Evolutionary conservation across 345 rosid species (phyloP).

Genomic region (Physaria fendleri): DNA sequence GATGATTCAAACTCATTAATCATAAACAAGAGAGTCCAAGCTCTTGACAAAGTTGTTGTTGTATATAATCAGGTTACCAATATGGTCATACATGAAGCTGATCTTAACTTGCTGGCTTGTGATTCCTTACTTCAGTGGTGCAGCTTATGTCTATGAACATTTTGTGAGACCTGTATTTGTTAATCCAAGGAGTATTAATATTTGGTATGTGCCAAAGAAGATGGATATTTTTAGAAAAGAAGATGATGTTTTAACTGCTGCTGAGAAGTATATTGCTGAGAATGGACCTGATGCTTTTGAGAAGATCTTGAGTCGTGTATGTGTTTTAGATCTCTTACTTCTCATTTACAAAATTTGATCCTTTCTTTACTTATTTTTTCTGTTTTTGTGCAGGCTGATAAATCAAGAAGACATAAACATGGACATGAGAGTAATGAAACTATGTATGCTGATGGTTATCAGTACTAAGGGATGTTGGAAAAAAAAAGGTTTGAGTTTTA

Average conservation of each 20-base stretch:
- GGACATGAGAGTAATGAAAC: slow-evolving; percentile 7
- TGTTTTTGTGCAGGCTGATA: slow-evolving; percentile 48
- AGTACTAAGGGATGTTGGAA: slow-evolving; percentile 2
- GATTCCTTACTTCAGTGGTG: slow-evolving; percentile 90
- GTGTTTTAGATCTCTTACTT: background rate
- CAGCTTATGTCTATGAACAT: slow-evolving; percentile 88
- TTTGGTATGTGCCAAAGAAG: slow-evolving; percentile 92
- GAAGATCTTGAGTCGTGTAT: slow-evolving; percentile 66
- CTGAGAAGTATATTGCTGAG: slow-evolving; percentile 74
- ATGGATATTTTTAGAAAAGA: slow-evolving; percentile 49
- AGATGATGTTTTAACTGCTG: slow-evolving; percentile 84
- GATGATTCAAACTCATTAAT: background rate
- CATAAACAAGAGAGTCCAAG: background rate
- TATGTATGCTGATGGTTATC: slow-evolving; percentile 19
- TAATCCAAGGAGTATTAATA: slow-evolving; percentile 70
- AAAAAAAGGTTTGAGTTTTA: background rate
- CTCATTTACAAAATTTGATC: background rate
- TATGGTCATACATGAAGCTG: slow-evolving; percentile 82
- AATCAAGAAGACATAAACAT: slow-evolving; percentile 35
- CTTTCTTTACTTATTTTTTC: background rate
- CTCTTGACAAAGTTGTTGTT: slow-evolving; percentile 6
- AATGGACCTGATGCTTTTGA: slow-evolving; percentile 88
- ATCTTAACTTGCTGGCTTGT: slow-evolving; percentile 90
- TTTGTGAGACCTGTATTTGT: slow-evolving; percentile 67
- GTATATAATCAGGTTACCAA: slow-evolving; percentile 72